A percentile compares a stretch with the other conserved stretches of the same genome.
Conservation (phyloP, 2,329 filamentous ascomycete species). For the Arthroderma sp. region DNA sequence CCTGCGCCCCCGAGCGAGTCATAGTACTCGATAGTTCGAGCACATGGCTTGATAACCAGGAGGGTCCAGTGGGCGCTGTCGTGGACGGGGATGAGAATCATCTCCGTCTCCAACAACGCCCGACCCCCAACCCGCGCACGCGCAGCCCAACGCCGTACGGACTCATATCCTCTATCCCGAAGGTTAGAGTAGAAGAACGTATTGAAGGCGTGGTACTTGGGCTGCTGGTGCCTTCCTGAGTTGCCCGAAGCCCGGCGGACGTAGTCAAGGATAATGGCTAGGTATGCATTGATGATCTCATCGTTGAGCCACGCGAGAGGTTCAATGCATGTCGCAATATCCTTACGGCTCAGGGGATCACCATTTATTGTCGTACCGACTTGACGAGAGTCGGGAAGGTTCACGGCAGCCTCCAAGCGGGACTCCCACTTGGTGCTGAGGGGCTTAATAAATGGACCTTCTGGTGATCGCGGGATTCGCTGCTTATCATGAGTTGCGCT, state of each 20-base stretch:
- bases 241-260: conserved; percentile 22
- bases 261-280: conserved; percentile 29
- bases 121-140: conserved; percentile 36
- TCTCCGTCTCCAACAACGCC: conserved; percentile 32
- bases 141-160: conserved; percentile 30
- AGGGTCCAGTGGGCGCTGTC: conserved; percentile 36
- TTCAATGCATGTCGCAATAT: conserved; percentile 25
- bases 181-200: conserved; percentile 34
- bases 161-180: conserved; percentile 27
- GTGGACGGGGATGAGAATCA: conserved; percentile 37
- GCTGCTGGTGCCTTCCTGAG: conserved; percentile 20
- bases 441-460: conserved; percentile 22
- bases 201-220: conserved; percentile 31
- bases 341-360: conserved; percentile 23
- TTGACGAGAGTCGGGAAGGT: conserved; percentile 13
- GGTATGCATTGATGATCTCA: conserved; percentile 34
- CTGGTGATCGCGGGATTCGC: conserved; percentile 6
- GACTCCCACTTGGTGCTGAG: conserved; percentile 25
- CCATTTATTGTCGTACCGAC: conserved; percentile 22
- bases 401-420: conserved; percentile 20
- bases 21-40: conserved; percentile 35
- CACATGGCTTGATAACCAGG: conserved; percentile 31
- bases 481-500: conserved; percentile 4
- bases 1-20: conserved; percentile 31
- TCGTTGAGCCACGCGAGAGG: conserved; percentile 32